Conservation (phyloP, 176 grass and related monocot species). For the Neostapfia colusana region DNA sequence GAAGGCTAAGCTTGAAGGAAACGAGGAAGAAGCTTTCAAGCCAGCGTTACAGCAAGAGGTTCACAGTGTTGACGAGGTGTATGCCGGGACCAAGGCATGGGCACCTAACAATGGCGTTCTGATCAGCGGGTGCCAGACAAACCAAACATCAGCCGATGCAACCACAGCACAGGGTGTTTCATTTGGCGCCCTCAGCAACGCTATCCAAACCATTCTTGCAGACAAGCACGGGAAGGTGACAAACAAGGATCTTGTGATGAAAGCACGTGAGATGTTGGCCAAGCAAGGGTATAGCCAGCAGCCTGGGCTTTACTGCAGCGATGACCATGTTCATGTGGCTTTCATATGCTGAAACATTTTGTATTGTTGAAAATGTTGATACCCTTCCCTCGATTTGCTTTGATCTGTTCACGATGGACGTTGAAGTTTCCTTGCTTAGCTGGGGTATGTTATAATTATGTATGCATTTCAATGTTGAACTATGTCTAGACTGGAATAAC, state of each 20-base stretch:
- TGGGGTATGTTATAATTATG: slow-evolving; percentile 7
- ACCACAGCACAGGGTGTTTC: slow-evolving; percentile 58
- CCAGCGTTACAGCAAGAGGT: slow-evolving; percentile 71
- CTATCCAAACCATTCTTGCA: slow-evolving; percentile 72
- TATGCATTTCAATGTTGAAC: slow-evolving; percentile 2
- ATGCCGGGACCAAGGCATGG: slow-evolving; percentile 56
- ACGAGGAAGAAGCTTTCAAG: slow-evolving; percentile 62
- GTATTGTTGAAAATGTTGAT: background rate
- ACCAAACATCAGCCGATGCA: slow-evolving; percentile 88
- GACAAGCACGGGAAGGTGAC: slow-evolving; percentile 49
- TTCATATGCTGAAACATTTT: slow-evolving; percentile 69
- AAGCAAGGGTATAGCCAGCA: slow-evolving; percentile 85
- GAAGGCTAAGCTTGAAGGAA: slow-evolving; percentile 77
- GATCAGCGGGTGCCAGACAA: slow-evolving; percentile 90
- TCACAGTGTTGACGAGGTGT: slow-evolving; percentile 63
- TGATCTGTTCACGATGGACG: slow-evolving; percentile 22
- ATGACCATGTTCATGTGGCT: slow-evolving; percentile 67
- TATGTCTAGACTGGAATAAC: slow-evolving; percentile 30
- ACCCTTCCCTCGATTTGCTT: slow-evolving; percentile 3
- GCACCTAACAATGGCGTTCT: slow-evolving; percentile 68
- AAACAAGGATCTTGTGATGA: slow-evolving; percentile 72
- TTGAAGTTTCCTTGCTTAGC: slow-evolving; percentile 19
- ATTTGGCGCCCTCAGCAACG: slow-evolving; percentile 88
- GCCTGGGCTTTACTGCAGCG: slow-evolving; percentile 85
- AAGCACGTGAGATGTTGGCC: slow-evolving; percentile 57